Evolutionary conservation across 2,329 filamentous ascomycete genomes (phyloP).

Genomic region (Penicillium sp.): DNA sequence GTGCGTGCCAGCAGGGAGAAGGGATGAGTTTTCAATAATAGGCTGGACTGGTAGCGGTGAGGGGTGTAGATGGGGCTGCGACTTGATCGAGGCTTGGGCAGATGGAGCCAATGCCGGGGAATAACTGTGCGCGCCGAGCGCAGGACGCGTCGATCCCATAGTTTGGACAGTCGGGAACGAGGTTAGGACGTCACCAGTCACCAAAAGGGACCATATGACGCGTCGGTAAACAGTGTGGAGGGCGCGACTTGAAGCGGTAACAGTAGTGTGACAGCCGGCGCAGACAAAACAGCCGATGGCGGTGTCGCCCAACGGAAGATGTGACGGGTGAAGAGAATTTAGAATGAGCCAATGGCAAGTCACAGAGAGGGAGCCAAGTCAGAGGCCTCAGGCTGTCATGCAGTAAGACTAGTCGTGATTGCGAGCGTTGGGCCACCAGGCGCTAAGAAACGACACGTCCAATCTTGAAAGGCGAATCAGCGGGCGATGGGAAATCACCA

Average conservation of each 20-base stretch:
- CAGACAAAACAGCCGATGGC: slow-evolving; percentile 18
- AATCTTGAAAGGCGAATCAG: slow-evolving; percentile 21
- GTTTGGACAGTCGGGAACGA: slow-evolving; percentile 17
- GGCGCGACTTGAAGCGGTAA: slow-evolving; percentile 14
- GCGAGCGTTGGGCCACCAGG: slow-evolving; percentile 30
- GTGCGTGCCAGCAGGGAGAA: slow-evolving; percentile 57
- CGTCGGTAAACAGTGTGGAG: slow-evolving; percentile 24
- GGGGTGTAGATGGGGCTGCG: slow-evolving; percentile 51
- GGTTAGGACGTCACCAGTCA: slow-evolving; percentile 17
- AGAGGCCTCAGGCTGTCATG: not conserved
- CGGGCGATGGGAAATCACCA: slow-evolving; percentile 10
- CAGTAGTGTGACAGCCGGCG: slow-evolving; percentile 5
- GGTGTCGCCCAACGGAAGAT: slow-evolving; percentile 3
- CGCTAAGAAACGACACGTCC: slow-evolving; percentile 28
- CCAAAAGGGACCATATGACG: slow-evolving; percentile 29
- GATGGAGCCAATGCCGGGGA: slow-evolving; percentile 57
- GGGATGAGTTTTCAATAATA: slow-evolving; percentile 52
- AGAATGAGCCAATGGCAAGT: slow-evolving; percentile 18
- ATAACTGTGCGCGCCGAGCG: slow-evolving; percentile 56
- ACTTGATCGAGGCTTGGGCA: slow-evolving; percentile 35
- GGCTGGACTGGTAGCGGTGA: slow-evolving; percentile 54
- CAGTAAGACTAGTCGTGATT: slow-evolving; percentile 6
- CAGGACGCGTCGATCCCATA: slow-evolving; percentile 46
- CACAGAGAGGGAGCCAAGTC: slow-evolving; percentile 9
- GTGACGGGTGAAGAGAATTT: slow-evolving; percentile 19